Evolutionary conservation across 2,329 filamentous ascomycete genomes (phyloP).

Genomic region (Penicillium rolfsii): DNA sequence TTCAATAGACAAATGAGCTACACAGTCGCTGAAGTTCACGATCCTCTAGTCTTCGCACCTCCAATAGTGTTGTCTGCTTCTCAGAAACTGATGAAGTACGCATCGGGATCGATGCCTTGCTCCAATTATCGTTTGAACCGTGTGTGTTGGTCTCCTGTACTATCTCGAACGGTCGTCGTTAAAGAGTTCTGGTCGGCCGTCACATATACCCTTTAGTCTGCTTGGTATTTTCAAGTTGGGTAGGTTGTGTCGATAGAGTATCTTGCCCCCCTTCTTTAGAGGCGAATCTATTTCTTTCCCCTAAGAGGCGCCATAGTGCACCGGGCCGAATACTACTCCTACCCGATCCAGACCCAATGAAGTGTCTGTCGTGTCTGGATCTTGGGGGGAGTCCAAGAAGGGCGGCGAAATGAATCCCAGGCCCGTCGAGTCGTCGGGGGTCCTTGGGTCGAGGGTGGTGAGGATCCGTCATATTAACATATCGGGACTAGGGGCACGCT

Average conservation of each 20-base stretch:
- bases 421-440: conserved; percentile 25
- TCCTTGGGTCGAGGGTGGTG: conserved; percentile 33
- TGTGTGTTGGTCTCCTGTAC: background rate
- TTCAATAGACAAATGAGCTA: background rate
- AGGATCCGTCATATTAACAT: conserved; percentile 48
- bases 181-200: background rate
- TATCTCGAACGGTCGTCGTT: background rate
- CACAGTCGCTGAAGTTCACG: background rate
- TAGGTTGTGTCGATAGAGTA: background rate
- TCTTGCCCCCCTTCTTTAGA: background rate
- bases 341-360: background rate
- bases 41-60: background rate
- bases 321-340: background rate
- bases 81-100: background rate
- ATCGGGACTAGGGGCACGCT: conserved; percentile 46
- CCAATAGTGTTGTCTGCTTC: background rate
- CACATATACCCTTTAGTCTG: background rate
- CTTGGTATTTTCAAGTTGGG: background rate
- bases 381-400: background rate
- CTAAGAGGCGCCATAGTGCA: background rate
- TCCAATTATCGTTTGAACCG: background rate
- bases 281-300: background rate
- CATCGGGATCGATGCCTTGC: background rate
- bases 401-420: conserved; percentile 2
- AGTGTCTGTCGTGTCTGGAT: background rate